Conservation (phyloP, 2,329 filamentous ascomycete genomes). For the Aspergillus phoenicis region DNA sequence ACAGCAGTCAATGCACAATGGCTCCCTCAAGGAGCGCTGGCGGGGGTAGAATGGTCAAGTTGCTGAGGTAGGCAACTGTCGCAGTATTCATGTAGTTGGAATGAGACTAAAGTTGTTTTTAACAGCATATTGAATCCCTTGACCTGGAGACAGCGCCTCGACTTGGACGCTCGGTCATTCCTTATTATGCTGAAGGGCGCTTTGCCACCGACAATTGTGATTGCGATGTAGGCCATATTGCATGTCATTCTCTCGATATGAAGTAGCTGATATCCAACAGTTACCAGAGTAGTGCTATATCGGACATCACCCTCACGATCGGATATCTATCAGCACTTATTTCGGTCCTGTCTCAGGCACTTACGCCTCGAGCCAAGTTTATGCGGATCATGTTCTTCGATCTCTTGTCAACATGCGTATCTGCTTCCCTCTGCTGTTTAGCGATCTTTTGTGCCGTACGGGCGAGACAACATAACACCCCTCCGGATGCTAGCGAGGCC, state of each 20-base stretch:
- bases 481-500: slow-evolving; percentile 34
- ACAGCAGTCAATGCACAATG: slow-evolving; percentile 12
- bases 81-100: background rate
- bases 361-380: slow-evolving; percentile 71
- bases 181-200: slow-evolving; percentile 54
- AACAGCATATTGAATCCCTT: slow-evolving; percentile 19
- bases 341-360: slow-evolving; percentile 62
- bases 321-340: slow-evolving; percentile 68
- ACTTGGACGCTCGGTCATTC: slow-evolving; percentile 27
- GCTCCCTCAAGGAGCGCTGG: slow-evolving; percentile 9
- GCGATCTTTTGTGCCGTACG: slow-evolving; percentile 66
- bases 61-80: slow-evolving; percentile 16
- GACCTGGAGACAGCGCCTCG: slow-evolving; percentile 29
- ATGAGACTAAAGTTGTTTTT: background rate
- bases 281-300: slow-evolving; percentile 58
- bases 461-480: slow-evolving; percentile 62
- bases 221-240: slow-evolving; percentile 55
- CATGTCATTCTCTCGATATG: background rate
- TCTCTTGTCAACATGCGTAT: slow-evolving; percentile 57
- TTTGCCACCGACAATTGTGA: slow-evolving; percentile 57
- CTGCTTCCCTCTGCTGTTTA: slow-evolving; percentile 62
- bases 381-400: slow-evolving; percentile 69
- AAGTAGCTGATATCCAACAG: slow-evolving; percentile 16
- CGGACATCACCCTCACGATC: slow-evolving; percentile 42
- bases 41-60: background rate